Conservation (phyloP, 2,329 filamentous ascomycete genomes). For the Xylariaceae sp. region DNA sequence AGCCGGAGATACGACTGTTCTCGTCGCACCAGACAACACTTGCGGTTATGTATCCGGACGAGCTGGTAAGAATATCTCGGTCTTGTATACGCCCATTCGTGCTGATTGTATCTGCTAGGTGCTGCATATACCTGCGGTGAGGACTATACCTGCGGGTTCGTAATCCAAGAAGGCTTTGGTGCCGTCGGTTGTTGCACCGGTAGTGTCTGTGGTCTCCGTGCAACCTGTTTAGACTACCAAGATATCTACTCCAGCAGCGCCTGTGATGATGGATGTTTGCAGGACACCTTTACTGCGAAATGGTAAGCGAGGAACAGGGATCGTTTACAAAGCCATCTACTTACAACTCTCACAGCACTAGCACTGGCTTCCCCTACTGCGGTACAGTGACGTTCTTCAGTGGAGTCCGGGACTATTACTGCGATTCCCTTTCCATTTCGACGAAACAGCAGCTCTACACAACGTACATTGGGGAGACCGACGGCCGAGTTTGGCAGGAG, state of each 20-base stretch:
- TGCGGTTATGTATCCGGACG: constrained; percentile 57
- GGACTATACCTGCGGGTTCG: constrained; percentile 49
- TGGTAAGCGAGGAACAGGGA: constrained; percentile 46
- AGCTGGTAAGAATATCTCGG: constrained; percentile 38
- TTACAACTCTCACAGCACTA: constrained; percentile 45
- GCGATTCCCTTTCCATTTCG: constrained; percentile 44
- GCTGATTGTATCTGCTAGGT: constrained; percentile 35
- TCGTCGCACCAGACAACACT: constrained; percentile 57
- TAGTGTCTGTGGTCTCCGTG: constrained; percentile 44
- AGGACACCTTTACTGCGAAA: constrained; percentile 52
- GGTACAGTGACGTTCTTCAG: constrained; percentile 53
- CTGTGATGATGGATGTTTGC: constrained; percentile 50
- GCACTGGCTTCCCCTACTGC: constrained; percentile 48
- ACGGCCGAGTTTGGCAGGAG: constrained; percentile 41
- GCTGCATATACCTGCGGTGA: constrained; percentile 50
- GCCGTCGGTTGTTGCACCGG: constrained; percentile 52
- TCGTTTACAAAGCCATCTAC: constrained; percentile 1
- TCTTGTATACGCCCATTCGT: background rate
- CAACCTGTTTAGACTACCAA: constrained; percentile 49
- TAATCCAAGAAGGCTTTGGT: constrained; percentile 45
- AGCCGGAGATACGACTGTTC: constrained; percentile 43
- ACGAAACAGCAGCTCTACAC: constrained; percentile 48
- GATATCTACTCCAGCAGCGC: constrained; percentile 44
- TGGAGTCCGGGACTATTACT: constrained; percentile 54
- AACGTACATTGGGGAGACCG: constrained; percentile 49